Conservation (phyloP, 2,329 filamentous ascomycete genomes). For the Xylaria sp. region DNA sequence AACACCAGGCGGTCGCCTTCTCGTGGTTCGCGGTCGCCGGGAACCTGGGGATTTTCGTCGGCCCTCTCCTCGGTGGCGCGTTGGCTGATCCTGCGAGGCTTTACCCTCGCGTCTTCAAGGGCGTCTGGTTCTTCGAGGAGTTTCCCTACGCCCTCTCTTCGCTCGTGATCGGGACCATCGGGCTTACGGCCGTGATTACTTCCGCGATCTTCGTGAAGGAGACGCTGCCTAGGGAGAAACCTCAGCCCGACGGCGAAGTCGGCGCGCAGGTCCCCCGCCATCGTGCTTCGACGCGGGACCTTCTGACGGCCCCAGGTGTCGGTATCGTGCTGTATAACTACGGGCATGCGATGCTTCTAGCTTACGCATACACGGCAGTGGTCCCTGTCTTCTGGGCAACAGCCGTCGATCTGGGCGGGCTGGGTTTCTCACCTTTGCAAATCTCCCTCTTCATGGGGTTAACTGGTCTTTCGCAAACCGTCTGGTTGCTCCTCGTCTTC, state of each 20-base stretch:
- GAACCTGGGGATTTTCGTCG: conserved; percentile 79
- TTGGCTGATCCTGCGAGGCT: conserved; percentile 74
- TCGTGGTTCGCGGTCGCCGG: conserved; percentile 80
- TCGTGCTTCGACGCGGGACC: conserved; percentile 59
- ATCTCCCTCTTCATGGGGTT: conserved; percentile 75
- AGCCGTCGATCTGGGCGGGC: conserved; percentile 69
- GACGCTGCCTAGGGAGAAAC: conserved; percentile 56
- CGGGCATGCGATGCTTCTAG: conserved; percentile 73
- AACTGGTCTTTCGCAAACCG: conserved; percentile 72
- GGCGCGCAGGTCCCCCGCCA: neutral
- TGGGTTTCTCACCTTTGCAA: conserved; percentile 67
- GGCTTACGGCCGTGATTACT: conserved; percentile 62
- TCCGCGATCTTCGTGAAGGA: conserved; percentile 70
- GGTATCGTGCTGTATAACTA: conserved; percentile 72
- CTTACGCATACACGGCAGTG: conserved; percentile 77
- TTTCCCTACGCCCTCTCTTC: conserved; percentile 75
- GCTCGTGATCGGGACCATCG: conserved; percentile 65
- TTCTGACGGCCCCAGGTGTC: conserved; percentile 73
- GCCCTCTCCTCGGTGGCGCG: conserved; percentile 74
- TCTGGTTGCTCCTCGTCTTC: conserved; percentile 77
- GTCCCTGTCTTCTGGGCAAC: conserved; percentile 76
- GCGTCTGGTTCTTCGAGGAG: conserved; percentile 65
- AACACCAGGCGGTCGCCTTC: conserved; percentile 78
- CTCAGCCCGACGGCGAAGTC: conserved; percentile 25
- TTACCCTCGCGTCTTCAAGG: conserved; percentile 68